Percentiles rank a stretch among this genome's conserved stretches.
Evolutionary conservation across 2,329 filamentous ascomycete species (phyloP).

Genomic region (Alternaria rosae): DNA sequence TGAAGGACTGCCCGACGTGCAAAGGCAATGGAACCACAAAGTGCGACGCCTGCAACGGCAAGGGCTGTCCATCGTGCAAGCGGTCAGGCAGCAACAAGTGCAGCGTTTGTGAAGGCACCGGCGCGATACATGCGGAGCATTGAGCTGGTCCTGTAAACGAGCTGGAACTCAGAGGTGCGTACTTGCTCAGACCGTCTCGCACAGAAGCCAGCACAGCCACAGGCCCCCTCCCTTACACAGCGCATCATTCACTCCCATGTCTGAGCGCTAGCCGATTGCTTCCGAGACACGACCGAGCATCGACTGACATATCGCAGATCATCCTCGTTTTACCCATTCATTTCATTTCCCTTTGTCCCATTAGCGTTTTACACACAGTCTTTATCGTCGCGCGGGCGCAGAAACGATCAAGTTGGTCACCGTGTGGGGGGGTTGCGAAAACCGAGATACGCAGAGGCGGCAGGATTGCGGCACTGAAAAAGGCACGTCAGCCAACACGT

Average conservation of each 20-base stretch:
- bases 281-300: conserved; percentile 4
- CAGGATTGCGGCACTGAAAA: conserved; percentile 2
- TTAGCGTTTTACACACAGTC: conserved; percentile 5
- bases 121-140: conserved; percentile 41
- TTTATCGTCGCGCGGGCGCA: conserved; percentile 28
- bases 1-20: conserved; percentile 47
- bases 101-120: conserved; percentile 44
- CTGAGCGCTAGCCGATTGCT: conserved; percentile 6
- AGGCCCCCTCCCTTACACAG: conserved; percentile 3
- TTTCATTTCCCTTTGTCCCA: conserved; percentile 13
- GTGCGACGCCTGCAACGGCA: conserved; percentile 45
- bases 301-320: conserved; percentile 19
- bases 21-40: conserved; percentile 43
- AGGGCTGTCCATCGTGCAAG: conserved; percentile 39
- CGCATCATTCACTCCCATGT: conserved; percentile 2
- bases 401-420: conserved; percentile 6
- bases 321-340: conserved; percentile 11
- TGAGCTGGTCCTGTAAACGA: conserved; percentile 15
- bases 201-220: conserved; percentile 1
- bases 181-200: not conserved
- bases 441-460: conserved; percentile 3
- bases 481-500: conserved; percentile 16
- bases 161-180: conserved; percentile 3
- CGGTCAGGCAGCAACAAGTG: conserved; percentile 37
- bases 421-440: conserved; percentile 4